phyloP scores from a whole-genome alignment of 1,284 basidiomycete genomes.

The Leucoagaricus sp. region DNA sequence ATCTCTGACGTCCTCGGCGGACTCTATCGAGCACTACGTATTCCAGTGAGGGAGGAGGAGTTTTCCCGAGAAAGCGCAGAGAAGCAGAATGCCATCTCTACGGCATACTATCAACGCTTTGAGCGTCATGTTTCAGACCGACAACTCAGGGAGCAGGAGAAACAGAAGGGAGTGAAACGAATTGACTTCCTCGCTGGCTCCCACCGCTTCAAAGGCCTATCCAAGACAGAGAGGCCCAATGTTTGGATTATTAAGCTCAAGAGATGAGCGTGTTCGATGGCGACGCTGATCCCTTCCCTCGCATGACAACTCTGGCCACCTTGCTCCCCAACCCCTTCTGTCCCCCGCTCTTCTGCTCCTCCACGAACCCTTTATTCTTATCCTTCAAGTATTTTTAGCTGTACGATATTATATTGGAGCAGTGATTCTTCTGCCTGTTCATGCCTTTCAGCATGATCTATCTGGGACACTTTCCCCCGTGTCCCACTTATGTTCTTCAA shows the following conservation, averaged over 20 bases:
- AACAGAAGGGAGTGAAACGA: slow-evolving; percentile 30
- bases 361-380: slow-evolving; percentile 12
- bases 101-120: slow-evolving; percentile 27
- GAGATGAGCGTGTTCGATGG: neutral
- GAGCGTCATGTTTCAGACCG: slow-evolving; percentile 20
- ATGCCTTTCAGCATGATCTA: neutral
- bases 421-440: neutral
- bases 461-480: neutral
- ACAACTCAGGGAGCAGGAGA: slow-evolving; percentile 15
- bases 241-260: slow-evolving; percentile 21
- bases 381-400: neutral
- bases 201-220: slow-evolving; percentile 29
- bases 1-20: slow-evolving; percentile 31
- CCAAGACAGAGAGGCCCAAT: slow-evolving; percentile 24
- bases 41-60: slow-evolving; percentile 26
- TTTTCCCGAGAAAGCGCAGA: slow-evolving; percentile 24
- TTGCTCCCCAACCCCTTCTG: neutral
- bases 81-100: slow-evolving; percentile 21
- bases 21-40: slow-evolving; percentile 28
- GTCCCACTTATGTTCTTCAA: no score
- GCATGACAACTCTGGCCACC: no score
- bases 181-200: slow-evolving; percentile 30
- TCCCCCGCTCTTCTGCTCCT: neutral
- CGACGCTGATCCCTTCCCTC: no score
- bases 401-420: no score